These are phyloP conservation scores for Dictyostelium purpureum DNA, from an alignment of 78 protist genomes.

Conservation along the genomic window DNA sequence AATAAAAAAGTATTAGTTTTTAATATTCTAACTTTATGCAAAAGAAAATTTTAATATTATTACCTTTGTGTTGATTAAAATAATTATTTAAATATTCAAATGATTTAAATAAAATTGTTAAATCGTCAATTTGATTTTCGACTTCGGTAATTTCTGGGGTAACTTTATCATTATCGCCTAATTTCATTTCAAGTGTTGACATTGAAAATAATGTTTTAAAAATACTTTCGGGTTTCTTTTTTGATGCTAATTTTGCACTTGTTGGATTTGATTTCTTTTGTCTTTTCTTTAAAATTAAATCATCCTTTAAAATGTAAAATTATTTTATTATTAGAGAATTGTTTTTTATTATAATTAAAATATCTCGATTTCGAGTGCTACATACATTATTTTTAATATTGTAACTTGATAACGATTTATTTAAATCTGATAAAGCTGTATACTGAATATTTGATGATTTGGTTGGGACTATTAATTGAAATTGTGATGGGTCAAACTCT, in stretches of 20 bases:
- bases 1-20: not conserved
- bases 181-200: slow-evolving; percentile 70
- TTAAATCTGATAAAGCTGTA: slow-evolving; percentile 13
- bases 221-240: slow-evolving; percentile 71
- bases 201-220: slow-evolving; percentile 71
- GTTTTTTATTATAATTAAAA: not conserved
- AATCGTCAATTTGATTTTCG: slow-evolving; percentile 64
- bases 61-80: slow-evolving; percentile 25
- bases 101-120: slow-evolving; percentile 26
- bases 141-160: slow-evolving; percentile 39
- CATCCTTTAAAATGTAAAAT: slow-evolving; percentile 29
- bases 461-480: slow-evolving; percentile 22
- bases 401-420: slow-evolving; percentile 29
- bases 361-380: not conserved
- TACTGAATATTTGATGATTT: not conserved
- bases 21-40: not conserved
- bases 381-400: slow-evolving; percentile 66
- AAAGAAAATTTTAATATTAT: not conserved
- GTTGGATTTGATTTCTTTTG: slow-evolving; percentile 64
- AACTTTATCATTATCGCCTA: slow-evolving; percentile 47
- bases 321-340: too few species aligned
- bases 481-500: slow-evolving; percentile 19
- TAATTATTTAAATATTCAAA: slow-evolving; percentile 3
- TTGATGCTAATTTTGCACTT: slow-evolving; percentile 40
- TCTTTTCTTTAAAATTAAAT: slow-evolving; percentile 42